Evolutionary conservation across 2,329 filamentous ascomycete species (phyloP), one percentile per base, ranked within the genome.

Genomic region (Fusarium annulatum): DNA sequence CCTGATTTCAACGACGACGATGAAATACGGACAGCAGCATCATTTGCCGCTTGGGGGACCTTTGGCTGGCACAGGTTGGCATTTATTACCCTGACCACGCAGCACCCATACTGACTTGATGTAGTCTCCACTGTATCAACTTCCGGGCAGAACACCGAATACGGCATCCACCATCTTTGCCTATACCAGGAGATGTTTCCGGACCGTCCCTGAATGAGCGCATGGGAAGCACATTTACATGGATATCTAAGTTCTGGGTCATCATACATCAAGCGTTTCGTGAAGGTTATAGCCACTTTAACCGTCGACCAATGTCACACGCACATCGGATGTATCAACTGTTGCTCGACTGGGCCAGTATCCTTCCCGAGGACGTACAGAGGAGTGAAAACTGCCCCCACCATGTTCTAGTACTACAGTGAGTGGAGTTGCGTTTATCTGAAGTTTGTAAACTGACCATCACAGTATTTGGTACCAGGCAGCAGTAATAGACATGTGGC

Each of bases 1-100:
- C 19, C 48, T 3, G 5, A 16, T 3, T 9, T 46, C 1, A 14
- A 60, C 3, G n/a, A 30, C 2, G 59, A 69, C 2, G 23, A 52
- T 0, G 67, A 70, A 11, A 3, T 41, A 3, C 19, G 36, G 5
- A 36, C 38, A 9, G 67, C 61, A 34, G 66, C 53, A 34, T 66
- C 66, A 0, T 70, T 61, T 23, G 61, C 66, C 1, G 66, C 67
- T 2, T 70, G 67, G 67, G 67, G 67, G 0, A 28, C 48, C 0
- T 70, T 70, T n/a, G 66, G 67, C 0, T 70, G 67, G 67, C 66
- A 70, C 7, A 70, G 60, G 67, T 66, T 7, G 34, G 53, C 30
- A 8, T 14, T 14, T 3, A 6, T 4, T 21, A 4, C 4, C 1
- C 18, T 10, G 5, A 7, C 1, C 5, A 8, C 14, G 3, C 23